Evolutionary conservation across 352 stramenopile genomes (phyloP).

Genomic region (Phytophthora fragariae): DNA sequence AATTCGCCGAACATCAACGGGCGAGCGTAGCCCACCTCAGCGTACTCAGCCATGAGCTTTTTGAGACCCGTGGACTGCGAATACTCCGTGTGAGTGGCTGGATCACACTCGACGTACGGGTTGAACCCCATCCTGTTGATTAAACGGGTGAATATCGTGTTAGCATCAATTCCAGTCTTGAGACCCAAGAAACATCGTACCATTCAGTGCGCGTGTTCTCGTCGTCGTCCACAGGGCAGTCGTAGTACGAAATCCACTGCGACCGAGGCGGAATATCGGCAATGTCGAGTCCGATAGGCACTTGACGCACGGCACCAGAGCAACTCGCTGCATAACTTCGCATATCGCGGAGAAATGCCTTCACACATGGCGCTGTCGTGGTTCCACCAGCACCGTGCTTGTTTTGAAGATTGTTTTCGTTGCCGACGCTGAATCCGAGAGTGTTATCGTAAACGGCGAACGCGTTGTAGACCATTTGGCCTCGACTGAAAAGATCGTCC

Average conservation of each 20-base stretch:
- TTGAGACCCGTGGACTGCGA: slow-evolving; percentile 63
- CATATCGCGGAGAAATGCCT: slow-evolving; percentile 62
- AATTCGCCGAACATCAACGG: slow-evolving; percentile 84
- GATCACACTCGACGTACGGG: slow-evolving; percentile 73
- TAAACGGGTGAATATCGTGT: no score
- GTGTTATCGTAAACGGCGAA: slow-evolving; percentile 74
- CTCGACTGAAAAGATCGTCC: slow-evolving; percentile 48
- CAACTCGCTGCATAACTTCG: slow-evolving; percentile 55
- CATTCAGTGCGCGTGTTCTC: slow-evolving; percentile 63
- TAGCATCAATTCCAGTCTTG: no score
- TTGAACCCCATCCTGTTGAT: slow-evolving; percentile 58
- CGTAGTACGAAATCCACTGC: slow-evolving; percentile 74
- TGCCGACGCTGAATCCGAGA: slow-evolving; percentile 60
- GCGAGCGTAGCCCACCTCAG: slow-evolving; percentile 48
- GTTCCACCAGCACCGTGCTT: slow-evolving; percentile 26
- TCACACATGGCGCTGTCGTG: slow-evolving; percentile 59
- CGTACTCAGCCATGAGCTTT: slow-evolving; percentile 72
- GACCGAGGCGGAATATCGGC: slow-evolving; percentile 63
- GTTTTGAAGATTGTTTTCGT: slow-evolving; percentile 56
- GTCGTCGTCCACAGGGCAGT: slow-evolving; percentile 58
- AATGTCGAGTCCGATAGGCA: slow-evolving; percentile 73
- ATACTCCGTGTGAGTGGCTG: slow-evolving; percentile 58
- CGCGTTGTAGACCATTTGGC: slow-evolving; percentile 63
- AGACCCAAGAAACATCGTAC: slow-evolving; percentile 14
- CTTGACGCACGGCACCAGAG: slow-evolving; percentile 44